Evolutionary conservation across 768 basidiomycete genomes (phyloP), one percentile per base, ranked within the genome.

Genomic region (Tylopilus plumbeoviolaceoides): DNA sequence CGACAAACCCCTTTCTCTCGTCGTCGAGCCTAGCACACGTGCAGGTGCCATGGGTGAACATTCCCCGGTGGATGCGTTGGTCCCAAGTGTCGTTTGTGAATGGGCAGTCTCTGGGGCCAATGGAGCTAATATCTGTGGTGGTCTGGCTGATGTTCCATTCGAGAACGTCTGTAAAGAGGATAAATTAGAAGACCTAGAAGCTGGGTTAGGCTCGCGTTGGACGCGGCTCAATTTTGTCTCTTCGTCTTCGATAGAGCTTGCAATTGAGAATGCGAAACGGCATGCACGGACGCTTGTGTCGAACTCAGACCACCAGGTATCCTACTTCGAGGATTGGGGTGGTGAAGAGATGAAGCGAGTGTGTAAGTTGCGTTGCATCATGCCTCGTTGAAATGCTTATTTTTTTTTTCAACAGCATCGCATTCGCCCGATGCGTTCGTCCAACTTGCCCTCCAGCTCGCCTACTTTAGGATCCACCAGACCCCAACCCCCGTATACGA

Each of bases 41-140:
- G 89, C 91, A 7, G 90, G 92, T 36, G 87, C 89, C 39, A 82
- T 84, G 62, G 95, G 95, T 5, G 95, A 98, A 70, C 94, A 95
- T 66, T 89, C 91, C 0, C 86, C 90, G 0, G 86, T 86, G 53
- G 95, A 97, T 57, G 95, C 94, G 1, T 75, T 98, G 14, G 84
- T 95, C 2, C 94, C 94, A 0, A 90, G 89, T 55, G 87, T 93
- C 44, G 83, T 89, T 8, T 83, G 84, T 30, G 92, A 97, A 59
- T 95, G 90, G 60, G 84, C 84, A 1, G 72, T 97, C 35, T 80
- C 66, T 30, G 57, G 58, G 7, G 63, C 61, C 9, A 52, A 54
- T 35, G 66, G 59, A 0, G 35, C 38, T 4, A 56, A 28, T 39
- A 15, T 58, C 5, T 31, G 82, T 0, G 78, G 88, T 60, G 81